Evolutionary conservation across 768 basidiomycete species (phyloP).

Genomic region (Pleurotus salmoneostramineus): DNA sequence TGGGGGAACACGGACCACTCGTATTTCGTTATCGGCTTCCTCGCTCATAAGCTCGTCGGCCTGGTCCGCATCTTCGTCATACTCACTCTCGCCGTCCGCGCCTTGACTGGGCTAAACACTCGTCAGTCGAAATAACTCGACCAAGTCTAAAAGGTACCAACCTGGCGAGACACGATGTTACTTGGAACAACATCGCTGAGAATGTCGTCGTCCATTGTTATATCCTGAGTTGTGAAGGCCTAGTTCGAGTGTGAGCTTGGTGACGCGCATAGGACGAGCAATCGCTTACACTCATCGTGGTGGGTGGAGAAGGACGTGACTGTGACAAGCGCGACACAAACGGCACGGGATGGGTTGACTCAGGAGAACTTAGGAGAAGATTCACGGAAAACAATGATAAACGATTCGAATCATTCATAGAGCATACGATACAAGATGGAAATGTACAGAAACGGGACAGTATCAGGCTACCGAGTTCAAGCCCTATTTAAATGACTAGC

Average conservation of each 20-base stretch:
- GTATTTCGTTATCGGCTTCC: constrained; percentile 31
- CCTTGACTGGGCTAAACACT: constrained; percentile 54
- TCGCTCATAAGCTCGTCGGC: constrained; percentile 65
- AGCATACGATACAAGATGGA: too few relatives aligned
- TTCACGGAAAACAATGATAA: too few relatives aligned
- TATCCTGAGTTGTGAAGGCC: constrained; percentile 2
- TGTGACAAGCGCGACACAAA: too few relatives aligned
- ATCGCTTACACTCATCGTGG: constrained; percentile 2
- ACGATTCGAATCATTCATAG: too few relatives aligned
- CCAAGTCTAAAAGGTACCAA: constrained; percentile 23
- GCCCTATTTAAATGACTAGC: too few relatives aligned
- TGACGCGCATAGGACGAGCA: too few relatives aligned
- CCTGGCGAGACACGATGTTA: constrained; percentile 89
- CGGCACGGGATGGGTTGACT: too few relatives aligned
- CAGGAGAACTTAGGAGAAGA: too few relatives aligned
- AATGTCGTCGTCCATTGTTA: constrained; percentile 65
- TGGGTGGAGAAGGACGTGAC: not conserved
- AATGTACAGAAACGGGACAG: too few relatives aligned
- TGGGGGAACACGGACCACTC: not conserved
- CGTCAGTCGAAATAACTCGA: constrained; percentile 5
- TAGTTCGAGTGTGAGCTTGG: not conserved
- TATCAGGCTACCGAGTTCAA: too few relatives aligned
- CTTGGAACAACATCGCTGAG: constrained; percentile 89
- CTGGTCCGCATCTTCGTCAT: constrained; percentile 51
- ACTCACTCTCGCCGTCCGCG: constrained; percentile 74